Base-by-base conservation (phyloP, 352 stramenopile species). In the Phytophthora citricola region DNA sequence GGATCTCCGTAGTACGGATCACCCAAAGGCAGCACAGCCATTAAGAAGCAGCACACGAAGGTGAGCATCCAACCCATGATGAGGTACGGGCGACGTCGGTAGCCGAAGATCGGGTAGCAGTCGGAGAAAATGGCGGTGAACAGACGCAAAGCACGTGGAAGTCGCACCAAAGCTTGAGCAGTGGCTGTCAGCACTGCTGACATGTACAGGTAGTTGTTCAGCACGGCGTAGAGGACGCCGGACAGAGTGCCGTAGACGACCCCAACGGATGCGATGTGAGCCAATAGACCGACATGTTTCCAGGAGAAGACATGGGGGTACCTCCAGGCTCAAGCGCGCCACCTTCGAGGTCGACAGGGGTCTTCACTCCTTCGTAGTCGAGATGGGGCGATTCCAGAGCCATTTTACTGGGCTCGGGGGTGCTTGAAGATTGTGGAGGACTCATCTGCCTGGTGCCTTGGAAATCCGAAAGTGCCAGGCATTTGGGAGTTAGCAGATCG, bases 41-140 rank as follows among this genome's bases (percentile, higher is more conserved):
- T 85, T 51, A 81, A 17, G 20, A 86, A 65, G 36, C 76, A 80
- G 36, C 61, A 65, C 27, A 73, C 45, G 62, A 78, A 81, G n/a
- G 71, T 67, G 22, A 85, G 31, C 34, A 43, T 29, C 81, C 79
- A 89, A 11, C 90, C 90, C 17, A 91, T 58, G 24, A 91, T 78
- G 52, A 96, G 72, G 63, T 97, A 97, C 40, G 88, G 81, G 9
- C 89, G 89, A 11, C 88, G 76, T 3, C 84, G 89, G 57, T 90
- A 91, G 44, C 87, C 85, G 58, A 78, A 85, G 58, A 97, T 91
- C 10, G 90, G 90, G 51, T 86, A 85, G 62, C 77, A 91, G 66
- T 97, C 90, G 14, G 74, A 87, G 15, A 96, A 70, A 32, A 95
- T 72, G 32, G 81, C 87, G 38, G 84, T 71, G 22, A 95, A 76